These are phyloP conservation scores for Skeletonema menzelii DNA, from an alignment of 108 stramenopile species.

Conservation along the genomic window DNA sequence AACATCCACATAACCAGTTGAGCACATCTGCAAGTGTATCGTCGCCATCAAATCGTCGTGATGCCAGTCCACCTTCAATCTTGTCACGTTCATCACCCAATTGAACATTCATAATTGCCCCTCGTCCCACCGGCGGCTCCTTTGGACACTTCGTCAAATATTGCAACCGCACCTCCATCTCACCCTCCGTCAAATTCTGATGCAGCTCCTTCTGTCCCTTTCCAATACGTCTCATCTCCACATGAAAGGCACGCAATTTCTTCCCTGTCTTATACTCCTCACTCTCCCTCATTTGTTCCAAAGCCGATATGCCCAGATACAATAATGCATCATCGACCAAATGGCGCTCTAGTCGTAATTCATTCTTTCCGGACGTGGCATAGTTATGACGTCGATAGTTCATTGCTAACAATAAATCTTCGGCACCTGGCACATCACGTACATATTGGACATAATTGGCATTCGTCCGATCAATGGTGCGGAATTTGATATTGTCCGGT, in stretches of 20 bases:
- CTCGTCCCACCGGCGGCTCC: conserved; percentile 66
- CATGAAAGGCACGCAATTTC: conserved; percentile 35
- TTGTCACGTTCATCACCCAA: conserved; percentile 48
- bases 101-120: conserved; percentile 48
- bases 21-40: conserved; percentile 76
- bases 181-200: conserved; percentile 19
- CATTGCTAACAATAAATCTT: conserved; percentile 75
- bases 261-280: conserved; percentile 65
- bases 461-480: conserved; percentile 63
- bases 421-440: conserved; percentile 65
- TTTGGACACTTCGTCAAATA: conserved; percentile 63
- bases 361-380: conserved; percentile 20
- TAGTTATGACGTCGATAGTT: conserved; percentile 52
- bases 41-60: conserved; percentile 81
- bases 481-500: conserved; percentile 60
- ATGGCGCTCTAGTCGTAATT: conserved; percentile 49
- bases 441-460: conserved; percentile 57
- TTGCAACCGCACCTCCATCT: conserved; percentile 31
- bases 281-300: conserved; percentile 64
- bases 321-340: conserved; percentile 71
- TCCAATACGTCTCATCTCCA: conserved; percentile 41
- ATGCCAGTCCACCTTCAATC: conserved; percentile 33
- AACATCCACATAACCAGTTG: conserved; percentile 77
- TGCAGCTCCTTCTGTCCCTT: not conserved
- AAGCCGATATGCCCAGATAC: conserved; percentile 76